Evolutionary conservation across 148 eudicot genomes (phyloP), one percentile per base, ranked within the genome.

Genomic region (Vaccinium macrocarpon): DNA sequence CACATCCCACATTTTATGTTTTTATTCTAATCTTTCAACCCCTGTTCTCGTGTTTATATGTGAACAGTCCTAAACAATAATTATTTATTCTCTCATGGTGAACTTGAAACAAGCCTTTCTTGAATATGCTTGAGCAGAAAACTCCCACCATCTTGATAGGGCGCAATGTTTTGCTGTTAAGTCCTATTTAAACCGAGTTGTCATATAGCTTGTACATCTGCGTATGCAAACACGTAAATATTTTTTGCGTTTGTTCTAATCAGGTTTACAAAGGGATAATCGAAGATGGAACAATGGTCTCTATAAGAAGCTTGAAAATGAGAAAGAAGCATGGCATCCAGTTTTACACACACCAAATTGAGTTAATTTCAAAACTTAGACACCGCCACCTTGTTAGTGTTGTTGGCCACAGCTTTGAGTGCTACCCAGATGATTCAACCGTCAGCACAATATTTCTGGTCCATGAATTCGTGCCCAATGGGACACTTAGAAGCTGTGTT

Each of bases 321-420:
- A 92, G 84, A 66, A 93, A 88, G 86, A 90, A 86, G n/a, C 91
- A 89, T 48, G 87, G 89, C 77, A 83, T 89, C 53, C 95, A 93
- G 61, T 84, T 79, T 61, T 95, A 90, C 84, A 93, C 90, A 59
- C 93, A 90, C 71, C 93, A 95, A 81, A 87, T 95, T 77, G 97
- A 92, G 90, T 87, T 91, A 25, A 83, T 91, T 48, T 90, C 97
- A n/a, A 95, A 93, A 83, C 94, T 95, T 13, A 92, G 97, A 82
- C 95, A 95, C 82, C 38, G 77, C 66, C 88, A 93, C 86, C 84
- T 95, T 83, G 94, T 91, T 76, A 92, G 97, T 86, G 87, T 94
- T 66, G 84, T 95, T 27, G 97, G 98, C 76, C 97, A 95, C 81
- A 92, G 94, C 88, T 92, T 95, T 78, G 92, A 95, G 90, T 92